Evolutionary conservation across 2,329 filamentous ascomycete genomes (phyloP).

Genomic region (Penicillium sp.): DNA sequence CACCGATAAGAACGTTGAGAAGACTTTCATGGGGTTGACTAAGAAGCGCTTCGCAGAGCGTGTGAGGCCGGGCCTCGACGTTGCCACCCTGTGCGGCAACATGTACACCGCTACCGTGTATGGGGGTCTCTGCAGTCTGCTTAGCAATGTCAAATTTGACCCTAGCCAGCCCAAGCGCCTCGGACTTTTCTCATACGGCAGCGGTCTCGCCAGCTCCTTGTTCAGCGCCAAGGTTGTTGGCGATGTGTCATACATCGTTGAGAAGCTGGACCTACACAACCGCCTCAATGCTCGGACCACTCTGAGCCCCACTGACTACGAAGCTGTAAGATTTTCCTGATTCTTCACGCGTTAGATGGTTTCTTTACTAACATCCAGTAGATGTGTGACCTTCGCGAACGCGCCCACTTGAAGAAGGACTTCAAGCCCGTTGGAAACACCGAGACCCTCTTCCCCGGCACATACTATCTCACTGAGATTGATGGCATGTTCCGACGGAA

Average conservation of each 20-base stretch:
- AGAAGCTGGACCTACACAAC: constrained; percentile 71
- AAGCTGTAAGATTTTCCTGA: constrained; percentile 61
- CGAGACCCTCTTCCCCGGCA: constrained; percentile 68
- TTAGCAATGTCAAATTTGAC: constrained; percentile 67
- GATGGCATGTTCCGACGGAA: constrained; percentile 86
- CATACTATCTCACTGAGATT: constrained; percentile 80
- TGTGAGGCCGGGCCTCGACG: constrained; percentile 73
- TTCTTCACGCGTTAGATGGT: neutral
- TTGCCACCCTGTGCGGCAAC: constrained; percentile 74
- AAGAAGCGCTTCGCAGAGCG: constrained; percentile 85
- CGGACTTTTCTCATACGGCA: constrained; percentile 79
- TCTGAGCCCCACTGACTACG: constrained; percentile 74
- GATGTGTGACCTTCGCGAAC: constrained; percentile 81
- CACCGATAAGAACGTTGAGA: constrained; percentile 81
- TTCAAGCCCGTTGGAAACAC: constrained; percentile 72
- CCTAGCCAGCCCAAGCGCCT: constrained; percentile 73
- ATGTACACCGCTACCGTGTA: constrained; percentile 68
- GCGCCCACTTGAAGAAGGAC: constrained; percentile 81
- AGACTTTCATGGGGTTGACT: constrained; percentile 81
- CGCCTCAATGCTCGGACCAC: constrained; percentile 69
- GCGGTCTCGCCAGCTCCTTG: constrained; percentile 74
- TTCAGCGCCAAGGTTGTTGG: constrained; percentile 71
- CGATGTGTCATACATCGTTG: constrained; percentile 69
- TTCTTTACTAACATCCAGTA: constrained; percentile 37
- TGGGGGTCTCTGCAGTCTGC: constrained; percentile 61